phyloP scores from a whole-genome alignment of 1,284 basidiomycete genomes.

The Boletus subluridellus region DNA sequence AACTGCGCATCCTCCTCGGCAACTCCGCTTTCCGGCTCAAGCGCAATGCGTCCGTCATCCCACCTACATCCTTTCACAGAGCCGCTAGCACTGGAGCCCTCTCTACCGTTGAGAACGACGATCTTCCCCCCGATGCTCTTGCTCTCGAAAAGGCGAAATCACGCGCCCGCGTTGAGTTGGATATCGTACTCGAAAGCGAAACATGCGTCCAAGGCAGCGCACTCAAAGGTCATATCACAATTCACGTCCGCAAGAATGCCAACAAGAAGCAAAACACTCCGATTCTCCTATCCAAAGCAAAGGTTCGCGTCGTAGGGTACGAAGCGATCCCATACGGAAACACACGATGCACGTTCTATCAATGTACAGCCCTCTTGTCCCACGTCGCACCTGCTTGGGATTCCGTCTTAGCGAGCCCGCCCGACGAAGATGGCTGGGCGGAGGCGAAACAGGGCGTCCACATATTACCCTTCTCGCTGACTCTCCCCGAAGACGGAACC shows the following conservation, averaged over 20 bases:
- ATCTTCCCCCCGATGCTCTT: constrained; percentile 31
- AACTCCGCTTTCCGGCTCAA: constrained; percentile 55
- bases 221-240: constrained; percentile 69
- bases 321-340: constrained; percentile 67
- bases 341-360: constrained; percentile 82
- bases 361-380: constrained; percentile 65
- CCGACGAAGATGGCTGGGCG: constrained; percentile 73
- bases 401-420: constrained; percentile 49
- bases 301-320: constrained; percentile 84
- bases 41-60: constrained; percentile 47
- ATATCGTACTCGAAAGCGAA: constrained; percentile 76
- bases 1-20: constrained; percentile 60
- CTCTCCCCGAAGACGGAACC: constrained; percentile 62
- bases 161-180: constrained; percentile 77
- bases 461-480: constrained; percentile 75
- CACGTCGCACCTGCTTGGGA: constrained; percentile 47
- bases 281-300: constrained; percentile 73
- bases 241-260: constrained; percentile 60
- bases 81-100: constrained; percentile 2
- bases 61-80: constrained; percentile 20
- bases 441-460: constrained; percentile 68
- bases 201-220: constrained; percentile 79
- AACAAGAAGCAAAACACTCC: constrained; percentile 50
- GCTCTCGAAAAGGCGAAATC: constrained; percentile 63
- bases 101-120: constrained; percentile 14